Evolutionary conservation across 2,329 filamentous ascomycete species (phyloP).

Genomic region (Claviceps sp.): DNA sequence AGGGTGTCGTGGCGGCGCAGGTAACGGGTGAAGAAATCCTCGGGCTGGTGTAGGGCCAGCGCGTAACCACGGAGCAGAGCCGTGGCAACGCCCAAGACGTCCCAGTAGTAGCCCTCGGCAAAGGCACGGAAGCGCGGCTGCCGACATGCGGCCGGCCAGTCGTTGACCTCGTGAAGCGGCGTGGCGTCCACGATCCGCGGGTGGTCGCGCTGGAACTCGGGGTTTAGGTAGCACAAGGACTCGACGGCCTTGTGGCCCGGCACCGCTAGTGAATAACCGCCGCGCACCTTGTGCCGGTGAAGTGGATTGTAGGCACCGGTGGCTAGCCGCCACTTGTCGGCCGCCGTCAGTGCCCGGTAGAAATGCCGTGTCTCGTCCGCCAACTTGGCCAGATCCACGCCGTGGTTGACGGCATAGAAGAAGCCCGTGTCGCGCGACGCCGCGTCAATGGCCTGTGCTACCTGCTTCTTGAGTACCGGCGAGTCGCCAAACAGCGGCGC

Average conservation of each 20-base stretch:
- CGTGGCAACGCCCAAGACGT: constrained; percentile 4
- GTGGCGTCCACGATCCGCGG: constrained; percentile 4
- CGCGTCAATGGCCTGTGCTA: constrained; percentile 5
- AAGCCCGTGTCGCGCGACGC: constrained; percentile 6
- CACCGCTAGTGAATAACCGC: constrained; percentile 2
- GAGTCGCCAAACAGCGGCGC: constrained; percentile 5
- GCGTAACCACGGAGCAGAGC: constrained; percentile 6
- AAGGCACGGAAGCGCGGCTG: constrained; percentile 7
- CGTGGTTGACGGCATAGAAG: constrained; percentile 8
- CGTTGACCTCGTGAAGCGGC: constrained; percentile 7
- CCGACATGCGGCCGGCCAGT: constrained; percentile 5
- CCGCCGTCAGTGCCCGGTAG: constrained; percentile 4
- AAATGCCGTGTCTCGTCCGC: constrained; percentile 5
- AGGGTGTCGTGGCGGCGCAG: constrained; percentile 5
- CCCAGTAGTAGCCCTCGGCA: constrained; percentile 7
- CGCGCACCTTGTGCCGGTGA: constrained; percentile 4
- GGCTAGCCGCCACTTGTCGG: constrained; percentile 6
- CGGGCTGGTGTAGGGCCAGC: constrained; percentile 4
- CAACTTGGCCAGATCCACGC: constrained; percentile 5
- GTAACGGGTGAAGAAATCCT: constrained; percentile 7
- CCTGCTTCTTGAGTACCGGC: background rate
- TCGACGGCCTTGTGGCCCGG: constrained; percentile 1
- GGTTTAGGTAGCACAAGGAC: constrained; percentile 1
- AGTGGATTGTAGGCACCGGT: constrained; percentile 6
- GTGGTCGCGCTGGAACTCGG: constrained; percentile 1